Conservation (phyloP, 2,329 filamentous ascomycete genomes). For the Arthrobotrys musiformis region DNA sequence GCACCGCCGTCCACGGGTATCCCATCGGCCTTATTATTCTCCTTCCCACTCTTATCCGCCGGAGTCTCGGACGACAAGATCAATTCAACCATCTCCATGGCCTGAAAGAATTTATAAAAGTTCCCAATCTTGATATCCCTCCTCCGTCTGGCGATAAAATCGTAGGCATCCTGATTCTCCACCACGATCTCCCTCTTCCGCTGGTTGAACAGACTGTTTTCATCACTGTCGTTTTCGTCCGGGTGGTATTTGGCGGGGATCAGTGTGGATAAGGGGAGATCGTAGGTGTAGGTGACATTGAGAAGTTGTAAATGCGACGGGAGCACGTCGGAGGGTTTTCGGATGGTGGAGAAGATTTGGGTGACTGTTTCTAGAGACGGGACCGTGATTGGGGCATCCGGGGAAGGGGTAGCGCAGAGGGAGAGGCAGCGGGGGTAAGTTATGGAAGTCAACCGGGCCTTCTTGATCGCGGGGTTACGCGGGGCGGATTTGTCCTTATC, state of each 20-base stretch:
- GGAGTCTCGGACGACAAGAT: constrained; percentile 22
- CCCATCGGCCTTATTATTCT: not conserved
- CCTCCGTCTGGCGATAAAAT: constrained; percentile 29
- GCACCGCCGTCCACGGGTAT: constrained; percentile 7
- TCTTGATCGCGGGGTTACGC: constrained; percentile 37
- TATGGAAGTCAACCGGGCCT: constrained; percentile 33
- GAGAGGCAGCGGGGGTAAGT: constrained; percentile 45
- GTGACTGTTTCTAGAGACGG: constrained; percentile 16
- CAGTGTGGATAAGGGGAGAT: constrained; percentile 30
- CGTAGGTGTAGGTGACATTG: constrained; percentile 46
- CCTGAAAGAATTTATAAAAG: constrained; percentile 51
- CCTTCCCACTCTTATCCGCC: not conserved
- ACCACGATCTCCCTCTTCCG: constrained; percentile 20
- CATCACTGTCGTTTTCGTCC: constrained; percentile 31
- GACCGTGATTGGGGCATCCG: not conserved
- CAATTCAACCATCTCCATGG: constrained; percentile 45
- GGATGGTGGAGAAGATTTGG: constrained; percentile 35
- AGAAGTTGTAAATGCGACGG: constrained; percentile 33
- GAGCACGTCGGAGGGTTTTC: constrained; percentile 32
- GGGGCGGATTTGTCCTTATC: constrained; percentile 39
- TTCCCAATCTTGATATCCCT: constrained; percentile 52
- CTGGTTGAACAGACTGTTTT: constrained; percentile 30
- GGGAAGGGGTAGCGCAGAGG: not conserved
- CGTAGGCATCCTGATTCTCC: constrained; percentile 49
- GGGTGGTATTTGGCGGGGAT: constrained; percentile 48